Evolutionary conservation across 2,329 filamentous ascomycete species (phyloP), one percentile per base, ranked within the genome.

Genomic region (Pleomassaria siparia): DNA sequence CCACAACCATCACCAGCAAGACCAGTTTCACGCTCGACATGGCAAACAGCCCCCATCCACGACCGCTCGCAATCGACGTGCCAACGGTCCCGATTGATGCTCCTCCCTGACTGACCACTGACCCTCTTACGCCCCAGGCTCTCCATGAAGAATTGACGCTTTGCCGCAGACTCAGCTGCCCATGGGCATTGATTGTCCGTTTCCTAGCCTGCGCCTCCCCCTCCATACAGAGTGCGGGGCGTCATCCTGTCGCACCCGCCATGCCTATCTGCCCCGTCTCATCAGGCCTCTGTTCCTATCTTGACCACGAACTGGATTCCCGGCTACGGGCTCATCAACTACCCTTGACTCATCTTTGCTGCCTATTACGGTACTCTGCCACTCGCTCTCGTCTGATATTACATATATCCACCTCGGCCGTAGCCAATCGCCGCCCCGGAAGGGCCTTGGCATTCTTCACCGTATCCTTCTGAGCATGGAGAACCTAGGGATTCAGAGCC

Each of bases 11-110:
- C 39, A 30, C 36, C 29, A 43, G 39, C 39, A 42, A 43, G 21
- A 43, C 28, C 10, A 3, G 45, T 47, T 47, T 47, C 45, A 47
- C 39, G 33, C 30, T 43, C 26, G 45, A 39, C 21, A 37, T 43
- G 40, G 8, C 29, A 13, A 29, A 29, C 40, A 25, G 20, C 35
- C 35, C 11, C 10, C 42, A 10, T 21, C 24, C 26, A 11, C 41
- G n/a, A 15, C 10, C 42, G 26, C 21, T 21, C 21, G 36, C 36
- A 13, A 15, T 26, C 36, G 24, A 25, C 11, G 12, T 41, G 22
- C 22, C 32, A 35, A 18, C 32, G 15, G 4, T n/a, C 11, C 5
- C 26, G 24, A 42, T 42, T 42, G 40, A 42, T 30, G 40, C 20
- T 33, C 21, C 3, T 22, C 35, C 24, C 7, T 7, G 20, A n/a